Evolutionary conservation across 139 green algal species (phyloP), one percentile per base, ranked within the genome.

Genomic region (Picochlorum sp.): DNA sequence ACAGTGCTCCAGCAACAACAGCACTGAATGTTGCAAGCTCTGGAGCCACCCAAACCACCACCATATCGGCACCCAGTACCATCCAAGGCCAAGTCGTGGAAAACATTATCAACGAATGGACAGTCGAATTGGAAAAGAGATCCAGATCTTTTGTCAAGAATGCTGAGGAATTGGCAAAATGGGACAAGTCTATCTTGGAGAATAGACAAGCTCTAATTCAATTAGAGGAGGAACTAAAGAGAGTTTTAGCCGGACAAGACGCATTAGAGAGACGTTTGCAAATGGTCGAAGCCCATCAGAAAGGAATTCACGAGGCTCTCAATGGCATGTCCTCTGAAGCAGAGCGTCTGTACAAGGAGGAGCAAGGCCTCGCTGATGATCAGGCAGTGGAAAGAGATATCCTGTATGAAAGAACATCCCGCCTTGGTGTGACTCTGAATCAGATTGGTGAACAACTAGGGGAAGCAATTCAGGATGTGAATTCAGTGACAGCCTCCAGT

Each of bases 261-360:
- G 73, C 80, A 1, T 75, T 95, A 45, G 89, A 95, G 63, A 65
- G 73, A 45, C 59, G 24, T 13, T 45, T 66, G 20, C 56, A 67
- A 41, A 78, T 94, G 74, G 76, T 96, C 49, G 89, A 96, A 72
- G 88, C 77, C 16, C 88, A 96, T 61, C 89, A 96, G 66, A 86
- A 86, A 69, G 83, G 89, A 72, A 80, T 94, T 20, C 73, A 79
- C 38, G 73, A 79, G 4, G 47, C 73, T 21, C 69, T 77, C 56
- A 45, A 23, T 23, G 63, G 62, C 31, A 88, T 95, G 66, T 87
- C 94, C 72, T 49, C 18, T 18, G 85, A 87, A 65, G 87, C 87
- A 14, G 83, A 82, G 68, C 69, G 77, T 23, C 52, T 94, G 38
- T 86, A 85, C 26, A 49, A 72, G 41, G 78, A 74, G 23, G 72